Evolutionary conservation across 805 yeast genomes (phyloP), one percentile per base, ranked within the genome.

Genomic region (Kodamaea neixiangensis): DNA sequence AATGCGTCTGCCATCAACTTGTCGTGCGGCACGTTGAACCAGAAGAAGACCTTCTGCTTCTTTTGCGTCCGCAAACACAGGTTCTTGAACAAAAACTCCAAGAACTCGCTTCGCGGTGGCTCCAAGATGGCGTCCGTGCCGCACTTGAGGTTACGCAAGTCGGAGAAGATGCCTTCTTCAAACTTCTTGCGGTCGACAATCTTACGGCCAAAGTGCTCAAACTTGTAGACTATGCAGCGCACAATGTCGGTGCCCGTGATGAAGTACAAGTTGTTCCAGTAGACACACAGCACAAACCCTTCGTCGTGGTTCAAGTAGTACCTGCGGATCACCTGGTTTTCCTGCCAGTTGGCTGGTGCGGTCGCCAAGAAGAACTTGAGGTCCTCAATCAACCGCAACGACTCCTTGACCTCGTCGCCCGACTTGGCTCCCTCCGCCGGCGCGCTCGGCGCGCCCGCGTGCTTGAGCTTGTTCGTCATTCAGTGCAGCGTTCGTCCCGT

Each of bases 201-300:
- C 53, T 81, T 81, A 54, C 98, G 77, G 0, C 99, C 99, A 72
- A 93, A 89, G 58, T 90, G 91, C 59, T 86, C 86, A 72, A 93
- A 87, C 58, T 93, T 83, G 67, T 87, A 94, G 14, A 91, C 87
- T 46, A 93, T 82, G 66, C 97, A 89, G 52, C 97, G 82, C 44
- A 94, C 97, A 52, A 93, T 92, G 73, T 94, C 98, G 0, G 98
- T 93, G 2, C 98, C 98, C 0, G 98, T 93, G 45, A 93, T 81
- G 69, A 87, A 92, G 65, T 87, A 93, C 11, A 92, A 73, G 62
- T 87, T 87, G 61, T 90, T 88, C 97, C 98, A 93, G 58, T 79
- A 86, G 1, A 94, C 90, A 69, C 99, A 93, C 29, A 89, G 81
- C n/a, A 90, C 90, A 58, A 93, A 90, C 2, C 93, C 94, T 66